These are phyloP conservation scores for Saturnispora hagleri DNA, from an alignment of 805 yeast genomes.

Conservation along the genomic window DNA sequence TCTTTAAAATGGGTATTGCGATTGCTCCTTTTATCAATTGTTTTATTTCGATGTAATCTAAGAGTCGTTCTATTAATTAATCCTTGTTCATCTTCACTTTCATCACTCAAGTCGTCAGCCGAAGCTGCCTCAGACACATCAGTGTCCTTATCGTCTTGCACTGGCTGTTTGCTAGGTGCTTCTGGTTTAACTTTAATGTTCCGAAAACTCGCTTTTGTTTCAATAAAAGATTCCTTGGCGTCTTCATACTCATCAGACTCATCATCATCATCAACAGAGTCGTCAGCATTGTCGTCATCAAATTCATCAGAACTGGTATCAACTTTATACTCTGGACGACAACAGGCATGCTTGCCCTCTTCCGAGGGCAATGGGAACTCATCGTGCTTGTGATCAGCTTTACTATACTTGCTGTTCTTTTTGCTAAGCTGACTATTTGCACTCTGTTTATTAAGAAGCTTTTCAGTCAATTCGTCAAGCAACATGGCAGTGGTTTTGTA, in stretches of 20 bases:
- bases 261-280: background rate
- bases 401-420: background rate
- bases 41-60: constrained; percentile 2
- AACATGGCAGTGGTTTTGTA: constrained; percentile 1
- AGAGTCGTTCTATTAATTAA: constrained; percentile 4
- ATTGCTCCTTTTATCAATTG: background rate
- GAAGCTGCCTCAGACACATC: constrained; percentile 1
- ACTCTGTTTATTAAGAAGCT: constrained; percentile 2
- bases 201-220: constrained; percentile 1
- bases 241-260: background rate
- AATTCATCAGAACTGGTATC: background rate
- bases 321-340: constrained; percentile 3
- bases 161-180: background rate
- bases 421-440: background rate
- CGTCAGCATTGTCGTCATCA: background rate
- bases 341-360: constrained; percentile 7
- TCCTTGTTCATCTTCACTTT: constrained; percentile 3
- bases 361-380: background rate
- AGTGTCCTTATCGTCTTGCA: background rate
- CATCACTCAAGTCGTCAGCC: constrained; percentile 7
- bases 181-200: background rate
- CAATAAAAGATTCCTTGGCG: background rate
- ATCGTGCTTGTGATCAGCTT: background rate
- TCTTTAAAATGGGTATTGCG: background rate
- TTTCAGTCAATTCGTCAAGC: constrained; percentile 7